Evolutionary conservation across 2,329 filamentous ascomycete species (phyloP).

Genomic region (Parastagonospora nodorum): DNA sequence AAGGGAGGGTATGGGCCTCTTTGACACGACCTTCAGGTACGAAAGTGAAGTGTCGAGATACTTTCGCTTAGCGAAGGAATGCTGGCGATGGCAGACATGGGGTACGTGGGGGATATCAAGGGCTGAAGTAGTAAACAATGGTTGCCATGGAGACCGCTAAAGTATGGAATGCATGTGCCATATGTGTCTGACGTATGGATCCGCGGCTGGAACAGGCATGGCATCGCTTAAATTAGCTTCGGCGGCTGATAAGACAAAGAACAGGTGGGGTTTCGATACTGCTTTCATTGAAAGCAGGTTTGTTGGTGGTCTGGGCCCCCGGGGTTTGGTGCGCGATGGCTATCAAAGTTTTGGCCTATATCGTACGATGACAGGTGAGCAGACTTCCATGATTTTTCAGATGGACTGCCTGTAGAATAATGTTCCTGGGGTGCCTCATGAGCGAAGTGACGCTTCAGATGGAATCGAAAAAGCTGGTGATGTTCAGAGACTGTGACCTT

Average conservation of each 20-base stretch:
- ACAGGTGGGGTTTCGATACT: slow-evolving; percentile 16
- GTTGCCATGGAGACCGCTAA: slow-evolving; percentile 40
- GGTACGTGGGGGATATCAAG: slow-evolving; percentile 28
- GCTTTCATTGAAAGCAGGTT: not conserved
- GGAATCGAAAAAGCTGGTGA: not conserved
- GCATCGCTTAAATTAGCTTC: slow-evolving; percentile 11
- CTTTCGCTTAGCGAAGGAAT: slow-evolving; percentile 43
- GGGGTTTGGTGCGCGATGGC: not conserved
- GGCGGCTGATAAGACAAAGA: slow-evolving; percentile 4
- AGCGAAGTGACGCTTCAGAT: not conserved
- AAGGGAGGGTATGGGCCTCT: slow-evolving; percentile 31
- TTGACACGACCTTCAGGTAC: slow-evolving; percentile 30
- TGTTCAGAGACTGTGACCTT: not conserved
- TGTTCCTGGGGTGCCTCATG: too few relatives aligned
- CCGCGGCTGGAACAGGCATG: slow-evolving; percentile 14
- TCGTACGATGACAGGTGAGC: not conserved
- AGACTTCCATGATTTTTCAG: not conserved
- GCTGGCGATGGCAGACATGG: slow-evolving; percentile 40
- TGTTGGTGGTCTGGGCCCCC: not conserved
- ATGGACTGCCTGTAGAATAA: too few relatives aligned
- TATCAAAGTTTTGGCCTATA: not conserved
- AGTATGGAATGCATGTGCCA: slow-evolving; percentile 15
- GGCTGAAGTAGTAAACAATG: slow-evolving; percentile 35
- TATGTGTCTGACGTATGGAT: slow-evolving; percentile 23
- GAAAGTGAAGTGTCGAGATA: slow-evolving; percentile 24